A percentile compares a stretch with the other conserved stretches of the same genome.
Conservation (phyloP, 2,329 filamentous ascomycete genomes). For the Dissoconium aciculare region DNA sequence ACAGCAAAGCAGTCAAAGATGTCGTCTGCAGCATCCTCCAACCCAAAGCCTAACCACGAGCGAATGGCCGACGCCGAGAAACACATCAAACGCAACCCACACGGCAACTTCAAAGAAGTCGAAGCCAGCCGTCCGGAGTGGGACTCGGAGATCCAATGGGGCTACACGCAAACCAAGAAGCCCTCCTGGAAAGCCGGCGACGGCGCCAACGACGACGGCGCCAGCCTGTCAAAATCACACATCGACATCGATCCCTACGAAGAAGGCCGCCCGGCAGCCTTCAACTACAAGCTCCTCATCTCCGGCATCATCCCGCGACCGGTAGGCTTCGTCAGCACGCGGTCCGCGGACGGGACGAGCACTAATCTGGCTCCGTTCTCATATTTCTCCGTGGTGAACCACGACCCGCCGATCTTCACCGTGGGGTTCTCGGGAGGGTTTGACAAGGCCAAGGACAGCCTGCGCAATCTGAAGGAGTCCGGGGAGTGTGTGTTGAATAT, state of each 20-base stretch:
- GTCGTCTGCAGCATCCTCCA: not conserved
- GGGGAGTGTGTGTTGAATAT: conserved; percentile 70
- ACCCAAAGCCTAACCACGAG: conserved; percentile 4
- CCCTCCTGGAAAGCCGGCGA: conserved; percentile 51
- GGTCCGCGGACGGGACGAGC: conserved; percentile 44
- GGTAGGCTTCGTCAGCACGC: conserved; percentile 50
- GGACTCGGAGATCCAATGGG: conserved; percentile 35
- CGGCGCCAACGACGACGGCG: conserved; percentile 46
- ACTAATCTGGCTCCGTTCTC: conserved; percentile 77
- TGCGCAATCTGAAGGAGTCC: conserved; percentile 56
- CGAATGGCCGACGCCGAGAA: conserved; percentile 23
- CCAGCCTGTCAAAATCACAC: conserved; percentile 42
- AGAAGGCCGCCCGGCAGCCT: conserved; percentile 47
- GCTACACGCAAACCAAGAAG: conserved; percentile 47
- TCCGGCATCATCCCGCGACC: conserved; percentile 69
- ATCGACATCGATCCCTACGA: conserved; percentile 69
- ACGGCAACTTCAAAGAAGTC: conserved; percentile 60
- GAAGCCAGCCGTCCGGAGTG: conserved; percentile 52
- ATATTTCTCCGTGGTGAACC: conserved; percentile 70
- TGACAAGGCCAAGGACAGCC: conserved; percentile 57
- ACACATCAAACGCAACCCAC: conserved; percentile 46
- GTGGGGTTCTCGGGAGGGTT: conserved; percentile 44
- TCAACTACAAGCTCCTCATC: conserved; percentile 90
- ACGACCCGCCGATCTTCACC: conserved; percentile 75
- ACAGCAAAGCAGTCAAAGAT: not conserved